These are phyloP conservation scores for Hondaea fermentalgiana DNA, from an alignment of 108 stramenopile species.

Conservation along the genomic window DNA sequence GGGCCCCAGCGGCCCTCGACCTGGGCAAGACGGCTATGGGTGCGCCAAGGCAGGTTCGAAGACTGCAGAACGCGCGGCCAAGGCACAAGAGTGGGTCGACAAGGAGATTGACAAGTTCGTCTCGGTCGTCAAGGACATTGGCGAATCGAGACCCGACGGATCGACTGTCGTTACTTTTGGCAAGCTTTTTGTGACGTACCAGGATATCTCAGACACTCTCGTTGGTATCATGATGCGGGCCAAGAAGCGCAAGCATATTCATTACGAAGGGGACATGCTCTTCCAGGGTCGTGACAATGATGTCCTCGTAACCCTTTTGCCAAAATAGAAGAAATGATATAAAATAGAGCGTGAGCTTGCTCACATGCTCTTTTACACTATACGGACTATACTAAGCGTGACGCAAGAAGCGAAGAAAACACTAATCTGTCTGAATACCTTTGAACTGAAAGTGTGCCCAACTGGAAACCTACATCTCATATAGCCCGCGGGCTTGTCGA, in stretches of 20 bases:
- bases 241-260: conserved; percentile 18
- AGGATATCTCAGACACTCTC: background rate
- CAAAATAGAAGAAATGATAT: too few species aligned
- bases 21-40: background rate
- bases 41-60: background rate
- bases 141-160: background rate
- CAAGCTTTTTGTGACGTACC: background rate
- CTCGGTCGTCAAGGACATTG: background rate
- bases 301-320: background rate
- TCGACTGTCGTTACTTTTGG: background rate
- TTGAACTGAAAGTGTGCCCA: too few species aligned
- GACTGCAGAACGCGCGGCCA: conserved; percentile 1
- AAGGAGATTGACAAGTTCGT: conserved; percentile 1
- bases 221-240: conserved; percentile 15
- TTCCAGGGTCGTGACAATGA: background rate
- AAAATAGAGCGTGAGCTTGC: too few species aligned
- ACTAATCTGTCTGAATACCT: too few species aligned
- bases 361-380: too few species aligned
- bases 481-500: too few species aligned
- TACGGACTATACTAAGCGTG: too few species aligned
- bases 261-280: conserved; percentile 18
- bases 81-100: conserved; percentile 13
- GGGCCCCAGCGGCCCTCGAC: background rate
- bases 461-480: too few species aligned
- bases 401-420: too few species aligned